A percentile compares a stretch with the other conserved stretches of the same genome.
Evolutionary conservation across 2,329 filamentous ascomycete species (phyloP).

Genomic region (Amesomyces nigricolor): DNA sequence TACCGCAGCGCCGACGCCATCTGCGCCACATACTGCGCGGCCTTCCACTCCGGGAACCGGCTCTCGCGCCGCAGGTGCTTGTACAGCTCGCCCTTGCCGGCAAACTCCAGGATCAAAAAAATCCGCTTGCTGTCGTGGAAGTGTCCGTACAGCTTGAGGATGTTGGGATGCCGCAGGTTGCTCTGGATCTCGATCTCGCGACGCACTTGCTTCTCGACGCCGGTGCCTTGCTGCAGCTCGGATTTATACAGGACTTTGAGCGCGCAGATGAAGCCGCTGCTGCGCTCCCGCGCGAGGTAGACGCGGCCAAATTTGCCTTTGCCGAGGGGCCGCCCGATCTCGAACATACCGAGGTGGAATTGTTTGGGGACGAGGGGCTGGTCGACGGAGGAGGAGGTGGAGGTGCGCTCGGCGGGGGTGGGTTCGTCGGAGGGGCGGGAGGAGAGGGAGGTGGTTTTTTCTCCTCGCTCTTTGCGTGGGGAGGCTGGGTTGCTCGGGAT

Average conservation of each 20-base stretch:
- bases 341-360: constrained; percentile 90
- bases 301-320: constrained; percentile 87
- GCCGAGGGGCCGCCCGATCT: constrained; percentile 78
- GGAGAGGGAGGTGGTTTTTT: constrained; percentile 31
- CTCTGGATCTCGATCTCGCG: constrained; percentile 88
- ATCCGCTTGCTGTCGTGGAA: constrained; percentile 87
- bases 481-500: constrained; percentile 20
- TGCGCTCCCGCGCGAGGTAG: constrained; percentile 75
- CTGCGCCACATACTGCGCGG: constrained; percentile 80
- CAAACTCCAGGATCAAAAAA: constrained; percentile 82
- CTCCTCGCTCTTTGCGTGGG: constrained; percentile 44
- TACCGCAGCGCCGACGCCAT: constrained; percentile 89
- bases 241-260: constrained; percentile 83
- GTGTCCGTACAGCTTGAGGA: constrained; percentile 76
- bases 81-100: constrained; percentile 79
- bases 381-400: constrained; percentile 27
- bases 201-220: constrained; percentile 79
- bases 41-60: constrained; percentile 79
- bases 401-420: constrained; percentile 45
- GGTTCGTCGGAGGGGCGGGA: constrained; percentile 45
- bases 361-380: constrained; percentile 45
- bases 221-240: constrained; percentile 68
- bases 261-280: constrained; percentile 75
- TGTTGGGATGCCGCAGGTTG: constrained; percentile 80
- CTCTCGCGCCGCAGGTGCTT: constrained; percentile 76